Percentiles rank a stretch among this genome's conserved stretches.
Conservation (phyloP, 257 asterid species). For the Solanum chmielewskii region DNA sequence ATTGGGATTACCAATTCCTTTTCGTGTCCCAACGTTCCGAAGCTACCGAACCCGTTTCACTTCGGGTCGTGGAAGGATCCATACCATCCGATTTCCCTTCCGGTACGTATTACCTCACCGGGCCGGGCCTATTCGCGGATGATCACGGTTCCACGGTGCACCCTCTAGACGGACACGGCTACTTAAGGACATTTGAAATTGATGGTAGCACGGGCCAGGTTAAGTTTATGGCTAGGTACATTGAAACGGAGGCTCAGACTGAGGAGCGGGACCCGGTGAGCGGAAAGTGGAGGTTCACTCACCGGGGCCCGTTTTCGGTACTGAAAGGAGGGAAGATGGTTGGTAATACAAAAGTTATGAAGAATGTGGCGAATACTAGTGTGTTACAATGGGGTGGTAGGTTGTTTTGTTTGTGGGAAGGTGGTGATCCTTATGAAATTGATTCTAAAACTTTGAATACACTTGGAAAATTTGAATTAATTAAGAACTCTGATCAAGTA, state of each 20-base stretch:
- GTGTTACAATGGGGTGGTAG: constrained; percentile 82
- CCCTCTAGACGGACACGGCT: constrained; percentile 95
- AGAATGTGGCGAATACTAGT: constrained; percentile 96
- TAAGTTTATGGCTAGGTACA: constrained; percentile 81
- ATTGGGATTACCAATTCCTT: constrained; percentile 84
- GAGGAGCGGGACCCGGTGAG: constrained; percentile 82
- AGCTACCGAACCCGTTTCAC: constrained; percentile 44
- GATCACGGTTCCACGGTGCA: constrained; percentile 98
- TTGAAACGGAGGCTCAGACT: constrained; percentile 84
- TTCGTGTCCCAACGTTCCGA: constrained; percentile 91
- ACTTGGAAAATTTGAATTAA: constrained; percentile 40
- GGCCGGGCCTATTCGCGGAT: constrained; percentile 83
- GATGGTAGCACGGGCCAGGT: constrained; percentile 34
- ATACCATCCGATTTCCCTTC: constrained; percentile 68
- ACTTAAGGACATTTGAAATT: constrained; percentile 51
- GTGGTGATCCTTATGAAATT: constrained; percentile 92
- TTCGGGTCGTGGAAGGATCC: constrained; percentile 70
- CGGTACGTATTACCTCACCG: constrained; percentile 81
- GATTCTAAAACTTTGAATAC: constrained; percentile 41
- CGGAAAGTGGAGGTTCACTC: constrained; percentile 89
- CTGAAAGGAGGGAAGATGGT: constrained; percentile 73
- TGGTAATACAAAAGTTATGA: constrained; percentile 96
- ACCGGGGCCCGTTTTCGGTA: constrained; percentile 96
- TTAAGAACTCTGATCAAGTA: constrained; percentile 7
- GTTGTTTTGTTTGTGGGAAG: constrained; percentile 90